Evolutionary conservation across 768 basidiomycete genomes (phyloP), one percentile per base, ranked within the genome.

Genomic region (Podaxis pistillaris): DNA sequence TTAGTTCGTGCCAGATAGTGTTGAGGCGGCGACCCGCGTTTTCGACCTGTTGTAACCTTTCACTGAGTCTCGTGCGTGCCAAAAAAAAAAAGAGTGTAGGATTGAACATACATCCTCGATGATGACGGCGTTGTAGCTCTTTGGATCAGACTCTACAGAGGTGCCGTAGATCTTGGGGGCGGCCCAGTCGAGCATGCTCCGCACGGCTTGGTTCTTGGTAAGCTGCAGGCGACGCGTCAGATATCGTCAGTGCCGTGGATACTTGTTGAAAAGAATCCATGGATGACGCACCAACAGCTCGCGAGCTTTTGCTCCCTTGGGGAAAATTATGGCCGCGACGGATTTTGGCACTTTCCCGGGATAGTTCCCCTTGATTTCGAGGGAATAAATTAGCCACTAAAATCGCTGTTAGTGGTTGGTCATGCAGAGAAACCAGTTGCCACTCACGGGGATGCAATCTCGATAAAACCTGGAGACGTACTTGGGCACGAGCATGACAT

Each of bases 151-250:
- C 19, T 62, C 61, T 17, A 40, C 15, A 4, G 61, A 62, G 24
- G 26, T 49, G 46, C 61, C 61, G 13, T 62, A 62, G 46, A 62
- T 62, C 49, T 56, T 62, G 54, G 61, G 61, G 38, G 61, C 61
- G 17, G 61, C 61, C 61, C 61, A 62, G 33, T 62, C 61, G n/a
- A 62, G 61, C 1, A 56, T 36, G n/a, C 49, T 50, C n/a, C 61
- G 54, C 36, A 62, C 55, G 12, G 51, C 51, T 13, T 56, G 30
- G 1, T 47, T 62, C 22, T 56, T 62, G 3, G 33, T 15, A 33
- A 62, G 44, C 61, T 62, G 22, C 2, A 38, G 22, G 26, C 49
- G 49, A 46, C n/a, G 17, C 19, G n/a, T 46, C 17, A 46, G 44
- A 19, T 46, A 19, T 9, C 2, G n/a, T 46, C 33, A 17, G 49